phyloP scores from a whole-genome alignment of 1,139 yeast species.

The Yarrowia galli region DNA sequence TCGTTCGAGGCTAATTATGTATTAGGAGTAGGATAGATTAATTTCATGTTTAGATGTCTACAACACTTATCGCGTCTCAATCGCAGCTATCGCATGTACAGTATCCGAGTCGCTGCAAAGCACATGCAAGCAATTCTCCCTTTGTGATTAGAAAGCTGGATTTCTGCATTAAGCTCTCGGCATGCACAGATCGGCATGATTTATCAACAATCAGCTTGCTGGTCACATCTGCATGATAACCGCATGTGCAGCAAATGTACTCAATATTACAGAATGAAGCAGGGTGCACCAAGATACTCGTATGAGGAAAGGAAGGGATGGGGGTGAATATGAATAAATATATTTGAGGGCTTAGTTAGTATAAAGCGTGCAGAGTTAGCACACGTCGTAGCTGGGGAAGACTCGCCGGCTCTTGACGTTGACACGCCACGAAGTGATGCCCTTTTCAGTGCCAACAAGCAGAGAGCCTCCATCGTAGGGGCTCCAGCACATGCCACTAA shows the following conservation, averaged over 20 bases:
- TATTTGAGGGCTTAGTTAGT: conserved; percentile 3
- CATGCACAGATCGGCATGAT: conserved; percentile 24
- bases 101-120: background rate
- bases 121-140: conserved; percentile 6
- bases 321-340: conserved; percentile 7
- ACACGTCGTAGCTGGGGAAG: conserved; percentile 44
- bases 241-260: conserved; percentile 1
- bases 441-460: conserved; percentile 51
- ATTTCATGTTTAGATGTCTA: background rate
- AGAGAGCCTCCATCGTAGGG: conserved; percentile 51
- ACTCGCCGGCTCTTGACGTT: conserved; percentile 48
- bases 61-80: background rate
- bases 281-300: too few relatives aligned
- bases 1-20: conserved; percentile 47
- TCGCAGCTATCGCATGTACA: background rate
- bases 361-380: background rate
- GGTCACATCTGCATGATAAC: background rate
- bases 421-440: conserved; percentile 50
- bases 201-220: conserved; percentile 17
- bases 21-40: conserved; percentile 26
- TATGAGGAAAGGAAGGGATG: too few relatives aligned
- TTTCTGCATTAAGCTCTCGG: conserved; percentile 2
- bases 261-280: too few relatives aligned
- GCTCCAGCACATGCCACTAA: conserved; percentile 52
- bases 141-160: conserved; percentile 1